Conservation (phyloP, 2,329 filamentous ascomycete species). For the Neobulgaria alba region DNA sequence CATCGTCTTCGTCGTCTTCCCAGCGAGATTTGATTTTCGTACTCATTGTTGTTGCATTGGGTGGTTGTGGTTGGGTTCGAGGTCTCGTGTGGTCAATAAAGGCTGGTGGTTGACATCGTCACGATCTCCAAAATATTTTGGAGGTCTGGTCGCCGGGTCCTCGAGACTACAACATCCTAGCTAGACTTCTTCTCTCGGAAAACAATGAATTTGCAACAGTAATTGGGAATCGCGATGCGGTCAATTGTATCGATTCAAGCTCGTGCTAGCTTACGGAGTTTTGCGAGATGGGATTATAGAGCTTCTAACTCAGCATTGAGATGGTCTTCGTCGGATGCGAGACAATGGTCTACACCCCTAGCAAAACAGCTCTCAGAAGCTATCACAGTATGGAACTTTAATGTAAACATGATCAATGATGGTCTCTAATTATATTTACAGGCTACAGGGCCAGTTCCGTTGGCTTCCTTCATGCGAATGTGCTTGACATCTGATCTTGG, state of each 20-base stretch:
- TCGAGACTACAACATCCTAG: no score
- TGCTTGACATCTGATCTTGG: slow-evolving; percentile 85
- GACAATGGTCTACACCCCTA: slow-evolving; percentile 81
- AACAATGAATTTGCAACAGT: slow-evolving; percentile 13
- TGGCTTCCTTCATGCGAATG: slow-evolving; percentile 97
- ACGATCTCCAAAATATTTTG: slow-evolving; percentile 8
- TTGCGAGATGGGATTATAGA: slow-evolving; percentile 13
- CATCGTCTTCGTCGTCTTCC: slow-evolving; percentile 78
- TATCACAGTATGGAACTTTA: slow-evolving; percentile 61
- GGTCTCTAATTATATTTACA: slow-evolving; percentile 33
- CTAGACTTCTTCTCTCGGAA: not conserved
- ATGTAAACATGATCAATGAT: not conserved
- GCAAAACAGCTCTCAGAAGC: slow-evolving; percentile 81
- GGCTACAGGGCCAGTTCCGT: slow-evolving; percentile 82
- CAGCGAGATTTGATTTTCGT: slow-evolving; percentile 57
- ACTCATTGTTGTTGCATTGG: slow-evolving; percentile 17
- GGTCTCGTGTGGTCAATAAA: slow-evolving; percentile 3
- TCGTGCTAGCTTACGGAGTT: slow-evolving; percentile 19
- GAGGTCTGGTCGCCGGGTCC: not conserved
- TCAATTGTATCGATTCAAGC: slow-evolving; percentile 20
- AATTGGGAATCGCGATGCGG: slow-evolving; percentile 19
- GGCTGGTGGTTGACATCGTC: slow-evolving; percentile 7
- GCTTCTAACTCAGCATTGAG: slow-evolving; percentile 15
- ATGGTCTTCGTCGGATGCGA: slow-evolving; percentile 24
- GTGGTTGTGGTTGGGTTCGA: slow-evolving; percentile 4